These are phyloP conservation scores for Sutorius eximius DNA, from an alignment of 1,284 basidiomycete species.

Conservation along the genomic window DNA sequence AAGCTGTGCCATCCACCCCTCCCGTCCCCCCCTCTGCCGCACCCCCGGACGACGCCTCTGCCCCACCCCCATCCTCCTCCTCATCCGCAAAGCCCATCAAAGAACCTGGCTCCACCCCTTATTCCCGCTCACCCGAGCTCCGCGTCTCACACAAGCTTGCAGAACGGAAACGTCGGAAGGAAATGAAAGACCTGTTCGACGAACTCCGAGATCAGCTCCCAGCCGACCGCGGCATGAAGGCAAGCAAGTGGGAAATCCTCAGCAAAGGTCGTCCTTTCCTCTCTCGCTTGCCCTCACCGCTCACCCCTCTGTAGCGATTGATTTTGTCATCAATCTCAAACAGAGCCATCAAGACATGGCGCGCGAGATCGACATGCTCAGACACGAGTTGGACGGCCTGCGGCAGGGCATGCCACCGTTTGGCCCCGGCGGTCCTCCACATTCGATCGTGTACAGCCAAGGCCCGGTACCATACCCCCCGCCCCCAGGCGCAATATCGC, in stretches of 20 bases:
- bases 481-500: constrained; percentile 43
- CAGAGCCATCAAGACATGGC: constrained; percentile 72
- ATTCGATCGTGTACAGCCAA: constrained; percentile 55
- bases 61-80: constrained; percentile 36
- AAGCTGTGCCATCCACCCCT: constrained; percentile 39
- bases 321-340: constrained; percentile 80
- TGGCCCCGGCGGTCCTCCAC: constrained; percentile 49
- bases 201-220: constrained; percentile 90
- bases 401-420: constrained; percentile 62
- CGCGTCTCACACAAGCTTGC: constrained; percentile 93
- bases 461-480: constrained; percentile 43
- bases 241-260: constrained; percentile 96
- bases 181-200: constrained; percentile 97
- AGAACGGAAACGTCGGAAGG: constrained; percentile 91
- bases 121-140: constrained; percentile 91
- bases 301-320: constrained; percentile 65
- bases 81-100: constrained; percentile 35
- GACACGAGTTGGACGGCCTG: constrained; percentile 69
- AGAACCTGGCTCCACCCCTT: constrained; percentile 69
- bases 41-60: constrained; percentile 41
- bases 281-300: constrained; percentile 1
- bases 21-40: constrained; percentile 37
- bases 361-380: constrained; percentile 74
- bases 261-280: constrained; percentile 70
- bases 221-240: constrained; percentile 89